Evolutionary conservation across 1,284 basidiomycete species (phyloP), one percentile per base, ranked within the genome.

Genomic region (Ceratobasidium sp.): DNA sequence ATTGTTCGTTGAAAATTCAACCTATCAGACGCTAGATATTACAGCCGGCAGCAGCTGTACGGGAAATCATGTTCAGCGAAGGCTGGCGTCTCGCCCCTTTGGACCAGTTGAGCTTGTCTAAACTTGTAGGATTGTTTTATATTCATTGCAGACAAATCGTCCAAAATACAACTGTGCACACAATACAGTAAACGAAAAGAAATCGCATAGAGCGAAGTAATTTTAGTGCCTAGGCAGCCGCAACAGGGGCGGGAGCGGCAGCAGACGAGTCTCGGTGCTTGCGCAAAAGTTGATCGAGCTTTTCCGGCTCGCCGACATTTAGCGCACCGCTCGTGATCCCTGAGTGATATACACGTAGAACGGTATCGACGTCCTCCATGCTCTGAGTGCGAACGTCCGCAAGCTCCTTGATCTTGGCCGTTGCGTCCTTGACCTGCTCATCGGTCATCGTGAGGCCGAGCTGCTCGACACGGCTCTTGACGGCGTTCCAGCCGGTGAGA

Each of bases 401-500:
- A 79, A 99, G 93, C 87, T 98, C 95, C 92, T 99, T 99, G 90
- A 99, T 99, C 91, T 98, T 99, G 86, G 94, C 93, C 1, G 98
- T 99, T 55, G 96, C 97, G 83, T 99, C 97, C 93, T 99, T 98
- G 89, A 98, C 89, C 90, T 96, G 92, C 13, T 93, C 95, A 83
- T 97, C 95, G n/a, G 91, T 93, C 79, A 97, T 89, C 80, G 87
- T 88, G 77, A 99, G 90, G 79, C 95, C 95, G 70, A 99, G 92
- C 86, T 99, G 98, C 88, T 99, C 97, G 40, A 98, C 97, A 86
- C 98, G 95, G 81, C 95, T 97, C 92, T 99, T 99, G 91, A 99
- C 97, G 56, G 97, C 97, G 85, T 98, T 99, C 97, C 97, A 99
- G 68, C 97, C 97, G 6, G 97, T 98, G 78, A 98, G 89, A 82